Evolutionary conservation across 2,329 filamentous ascomycete species (phyloP), one percentile per base, ranked within the genome.

Genomic region (Aspergillus latus): DNA sequence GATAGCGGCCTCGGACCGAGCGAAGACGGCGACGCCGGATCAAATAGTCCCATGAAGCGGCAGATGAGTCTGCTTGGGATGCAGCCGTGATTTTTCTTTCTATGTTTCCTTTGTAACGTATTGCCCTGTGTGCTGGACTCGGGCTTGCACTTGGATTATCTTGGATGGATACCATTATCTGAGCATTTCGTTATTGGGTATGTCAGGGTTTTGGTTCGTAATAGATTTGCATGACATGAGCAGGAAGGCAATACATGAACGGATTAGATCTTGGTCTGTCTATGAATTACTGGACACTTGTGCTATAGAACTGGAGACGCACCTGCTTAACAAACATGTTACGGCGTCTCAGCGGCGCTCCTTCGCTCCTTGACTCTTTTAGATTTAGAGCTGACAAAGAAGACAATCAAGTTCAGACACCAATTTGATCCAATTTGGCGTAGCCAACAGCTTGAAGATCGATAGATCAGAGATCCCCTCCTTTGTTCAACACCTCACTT

Each of bases 41-140:
- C 82, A 49, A 84, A 86, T 10, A 89, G 87, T 66, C 88, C 88
- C 4, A 76, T 90, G 62, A 80, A 86, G 64, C 80, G 87, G 63
- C 87, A 90, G 71, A 88, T 90, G 87, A 89, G 86, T 71, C 76
- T 90, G 63, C 72, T 91, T 62, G 86, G 85, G 57, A 81, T 87
- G 79, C 86, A 67, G 62, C 37, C 34, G 37, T 16, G 15, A 29
- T 34, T 8, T 3, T 21, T 21, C 16, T 34, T 21, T 21, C 21
- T 21, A 21, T 16, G 15, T 30, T 32, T 34, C 30, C 11, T 47
- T 47, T 47, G 44, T 47, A 47, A 16, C 34, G 11, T 9, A n/a
- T 34, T 9, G 44, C 44, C 28, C 44, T 46, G 44, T 32, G 44
- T 46, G 42, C 42, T 44, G 26, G 43, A 45, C 43, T 29, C 26